Base-by-base conservation (phyloP, 2,329 filamentous ascomycete species). In the Myriosclerotinia scirpicola region DNA sequence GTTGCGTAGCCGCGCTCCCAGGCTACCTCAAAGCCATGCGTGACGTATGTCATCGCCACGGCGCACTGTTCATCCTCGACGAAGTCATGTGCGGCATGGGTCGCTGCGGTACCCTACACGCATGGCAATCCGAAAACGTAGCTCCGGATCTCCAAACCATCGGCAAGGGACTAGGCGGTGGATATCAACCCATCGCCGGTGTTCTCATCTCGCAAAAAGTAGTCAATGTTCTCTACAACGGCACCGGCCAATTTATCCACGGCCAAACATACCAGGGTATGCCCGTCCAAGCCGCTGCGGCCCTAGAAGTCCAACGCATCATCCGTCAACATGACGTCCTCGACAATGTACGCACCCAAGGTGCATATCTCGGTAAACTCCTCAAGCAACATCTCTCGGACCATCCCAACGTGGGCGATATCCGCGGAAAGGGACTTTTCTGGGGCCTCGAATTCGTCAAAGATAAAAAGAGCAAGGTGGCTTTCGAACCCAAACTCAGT, bases 1-100 rank as follows among this genome's bases (percentile, higher is more conserved):
- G 90, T 0, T 92, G 88, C 72, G 86, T 91, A 0, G 83, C 87
- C 0, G 80, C 88, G 0, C 82, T 88, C 0, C 79, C 81, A 0
- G 90, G 90, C 0, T 95, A 95, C 71, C 86, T 93, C 60, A 78
- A 81, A 61, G 89, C 88, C 0, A 85, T 94, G 77, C 84, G 84
- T 72, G 79, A 80, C 2, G 80, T 95, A 1, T 95, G 91, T 75
- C 83, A 89, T 63, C 85, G 85, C 68, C 82, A 94, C 73, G 90
- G 89, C 0, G 86, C 88, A 0, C 82, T 95, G 0, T 80, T 95
- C n/a, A 88, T 94, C 55, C 78, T 94, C 0, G 92, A 95, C 73
- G 91, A 94, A 73, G 80, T 89, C 66, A 89, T 90, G 86, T 83
- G 81, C 68, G 84, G 84, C 6, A 81, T 83, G 78, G 84, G 84